Evolutionary conservation across 306 rosid species (phyloP).

Genomic region (Vicia sativa): DNA sequence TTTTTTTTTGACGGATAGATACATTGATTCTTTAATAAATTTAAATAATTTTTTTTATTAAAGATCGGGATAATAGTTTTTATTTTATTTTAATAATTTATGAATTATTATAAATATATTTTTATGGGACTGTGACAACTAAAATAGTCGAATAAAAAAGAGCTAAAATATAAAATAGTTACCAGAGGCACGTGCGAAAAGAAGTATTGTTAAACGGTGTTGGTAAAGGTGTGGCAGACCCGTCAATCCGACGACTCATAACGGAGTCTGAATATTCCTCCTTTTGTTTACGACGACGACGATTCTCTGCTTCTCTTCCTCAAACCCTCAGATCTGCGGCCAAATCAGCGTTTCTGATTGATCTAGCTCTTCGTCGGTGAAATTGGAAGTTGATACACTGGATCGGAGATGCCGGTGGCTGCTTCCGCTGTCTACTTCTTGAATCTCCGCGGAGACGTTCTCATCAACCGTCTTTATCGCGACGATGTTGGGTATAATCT

Average conservation of each 20-base stretch:
- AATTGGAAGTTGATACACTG: slow-evolving; percentile 52
- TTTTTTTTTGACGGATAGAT: too few relatives aligned
- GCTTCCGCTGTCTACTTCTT: slow-evolving; percentile 89
- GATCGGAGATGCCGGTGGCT: slow-evolving; percentile 92
- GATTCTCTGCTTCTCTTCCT: slow-evolving; percentile 12
- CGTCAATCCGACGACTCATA: slow-evolving; percentile 35
- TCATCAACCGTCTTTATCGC: slow-evolving; percentile 95
- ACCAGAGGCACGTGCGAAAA: slow-evolving; percentile 25
- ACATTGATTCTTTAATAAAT: too few relatives aligned
- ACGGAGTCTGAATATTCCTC: slow-evolving; percentile 30
- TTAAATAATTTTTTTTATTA: too few relatives aligned
- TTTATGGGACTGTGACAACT: too few relatives aligned
- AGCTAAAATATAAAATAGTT: too few relatives aligned
- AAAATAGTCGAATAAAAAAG: too few relatives aligned
- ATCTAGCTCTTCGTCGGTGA: slow-evolving; percentile 10
- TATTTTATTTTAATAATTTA: too few relatives aligned
- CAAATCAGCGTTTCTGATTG: slow-evolving; percentile 28
- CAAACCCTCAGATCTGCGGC: slow-evolving; percentile 39
- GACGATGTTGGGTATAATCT: slow-evolving; percentile 85
- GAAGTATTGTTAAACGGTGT: slow-evolving; percentile 25
- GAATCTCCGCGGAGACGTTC: slow-evolving; percentile 95
- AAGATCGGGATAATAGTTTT: too few relatives aligned
- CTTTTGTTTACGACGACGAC: slow-evolving; percentile 26
- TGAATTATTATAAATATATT: too few relatives aligned
- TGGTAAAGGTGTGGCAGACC: slow-evolving; percentile 9